These are phyloP conservation scores for Echeveria elegans DNA, from an alignment of 164 flowering plant genomes.

Conservation along the genomic window DNA sequence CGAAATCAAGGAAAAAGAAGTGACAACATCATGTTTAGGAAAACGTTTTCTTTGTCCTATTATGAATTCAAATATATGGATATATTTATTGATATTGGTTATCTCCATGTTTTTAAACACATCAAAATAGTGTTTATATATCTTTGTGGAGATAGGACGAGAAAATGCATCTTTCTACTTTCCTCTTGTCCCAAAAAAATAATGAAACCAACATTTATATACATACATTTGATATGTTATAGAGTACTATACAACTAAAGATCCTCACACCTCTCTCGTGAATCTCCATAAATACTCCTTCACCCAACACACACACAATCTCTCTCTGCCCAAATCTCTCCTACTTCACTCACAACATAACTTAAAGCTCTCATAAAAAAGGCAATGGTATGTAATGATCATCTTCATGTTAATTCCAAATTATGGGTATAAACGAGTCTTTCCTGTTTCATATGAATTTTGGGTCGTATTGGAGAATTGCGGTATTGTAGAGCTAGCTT, in stretches of 20 bases:
- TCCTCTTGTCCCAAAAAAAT: not conserved
- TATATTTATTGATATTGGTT: too few species aligned
- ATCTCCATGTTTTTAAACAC: too few species aligned
- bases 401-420: not conserved
- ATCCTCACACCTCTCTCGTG: constrained; percentile 4
- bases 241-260: not conserved
- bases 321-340: not conserved
- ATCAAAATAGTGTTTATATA: too few species aligned
- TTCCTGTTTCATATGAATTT: not conserved
- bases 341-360: not conserved
- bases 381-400: not conserved
- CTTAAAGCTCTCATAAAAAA: not conserved
- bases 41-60: not conserved
- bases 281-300: constrained; percentile 8
- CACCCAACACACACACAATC: constrained; percentile 4
- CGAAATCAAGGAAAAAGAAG: not conserved
- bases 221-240: not conserved
- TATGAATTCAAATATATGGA: not conserved
- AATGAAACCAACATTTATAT: not conserved
- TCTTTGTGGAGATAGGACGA: not conserved
- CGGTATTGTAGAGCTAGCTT: not conserved
- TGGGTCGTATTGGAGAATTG: not conserved
- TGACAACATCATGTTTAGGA: not conserved
- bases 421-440: not conserved
- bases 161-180: not conserved